Conservation (phyloP, 2,329 filamentous ascomycete genomes). For the Ophiostoma pallidulum region DNA sequence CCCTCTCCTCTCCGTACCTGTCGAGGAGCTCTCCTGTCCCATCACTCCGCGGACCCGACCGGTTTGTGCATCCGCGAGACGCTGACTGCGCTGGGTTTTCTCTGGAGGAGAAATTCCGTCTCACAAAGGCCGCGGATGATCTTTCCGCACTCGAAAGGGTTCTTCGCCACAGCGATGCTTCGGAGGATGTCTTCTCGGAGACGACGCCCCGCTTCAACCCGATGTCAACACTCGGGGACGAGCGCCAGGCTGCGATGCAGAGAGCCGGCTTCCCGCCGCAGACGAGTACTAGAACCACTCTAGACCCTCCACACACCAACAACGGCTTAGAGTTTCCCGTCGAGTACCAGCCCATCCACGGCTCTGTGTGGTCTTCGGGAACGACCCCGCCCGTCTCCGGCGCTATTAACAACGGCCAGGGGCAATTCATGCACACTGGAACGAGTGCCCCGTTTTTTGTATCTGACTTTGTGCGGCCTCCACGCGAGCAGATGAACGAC, state of each 20-base stretch:
- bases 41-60: slow-evolving; percentile 30
- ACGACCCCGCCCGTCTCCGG: slow-evolving; percentile 50
- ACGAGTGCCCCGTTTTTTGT: slow-evolving; percentile 61
- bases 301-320: slow-evolving; percentile 15
- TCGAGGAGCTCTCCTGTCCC: not conserved
- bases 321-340: not conserved
- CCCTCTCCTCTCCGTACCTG: slow-evolving; percentile 12
- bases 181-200: slow-evolving; percentile 35
- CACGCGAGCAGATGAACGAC: slow-evolving; percentile 38
- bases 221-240: slow-evolving; percentile 19
- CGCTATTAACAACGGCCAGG: slow-evolving; percentile 53
- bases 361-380: slow-evolving; percentile 69
- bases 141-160: slow-evolving; percentile 36
- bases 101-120: slow-evolving; percentile 35
- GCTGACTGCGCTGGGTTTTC: slow-evolving; percentile 19
- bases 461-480: slow-evolving; percentile 36
- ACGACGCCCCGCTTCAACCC: slow-evolving; percentile 21
- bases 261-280: slow-evolving; percentile 20
- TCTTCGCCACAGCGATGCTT: slow-evolving; percentile 31
- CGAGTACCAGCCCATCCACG: slow-evolving; percentile 38
- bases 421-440: slow-evolving; percentile 56
- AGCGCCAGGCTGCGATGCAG: slow-evolving; percentile 21
- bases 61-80: slow-evolving; percentile 41
- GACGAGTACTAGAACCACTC: slow-evolving; percentile 21
- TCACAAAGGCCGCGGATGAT: slow-evolving; percentile 32